Conservation (phyloP, 176 grass and related monocot species). For the Stipa capillata region DNA sequence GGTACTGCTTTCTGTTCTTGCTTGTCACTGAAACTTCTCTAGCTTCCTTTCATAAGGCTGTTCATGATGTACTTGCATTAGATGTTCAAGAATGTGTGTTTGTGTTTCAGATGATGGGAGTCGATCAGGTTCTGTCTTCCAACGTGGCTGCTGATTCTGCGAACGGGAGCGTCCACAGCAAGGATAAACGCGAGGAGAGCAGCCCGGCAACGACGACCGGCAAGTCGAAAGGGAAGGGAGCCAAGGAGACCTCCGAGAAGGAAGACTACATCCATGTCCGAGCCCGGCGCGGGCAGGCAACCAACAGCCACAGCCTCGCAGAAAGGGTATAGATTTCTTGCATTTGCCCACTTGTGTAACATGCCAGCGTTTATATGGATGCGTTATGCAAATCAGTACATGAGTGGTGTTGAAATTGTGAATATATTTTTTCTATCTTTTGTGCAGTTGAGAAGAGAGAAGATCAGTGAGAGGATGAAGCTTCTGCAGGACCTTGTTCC, state of each 20-base stretch:
- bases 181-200: slow-evolving; percentile 52
- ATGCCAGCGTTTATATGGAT: not conserved
- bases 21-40: not conserved
- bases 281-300: slow-evolving; percentile 78
- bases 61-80: not conserved
- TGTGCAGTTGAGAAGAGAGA: slow-evolving; percentile 88
- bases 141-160: slow-evolving; percentile 36
- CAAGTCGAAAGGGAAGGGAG: slow-evolving; percentile 57
- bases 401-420: not conserved
- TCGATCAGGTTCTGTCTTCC: slow-evolving; percentile 49
- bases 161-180: slow-evolving; percentile 50
- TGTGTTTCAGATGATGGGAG: slow-evolving; percentile 24
- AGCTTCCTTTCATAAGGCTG: not conserved
- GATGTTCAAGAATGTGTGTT: not conserved
- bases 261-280: slow-evolving; percentile 85
- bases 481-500: slow-evolving; percentile 95
- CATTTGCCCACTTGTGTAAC: not conserved
- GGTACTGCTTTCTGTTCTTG: slow-evolving; percentile 20
- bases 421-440: not conserved
- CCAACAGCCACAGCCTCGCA: slow-evolving; percentile 90
- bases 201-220: slow-evolving; percentile 35
- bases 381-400: not conserved
- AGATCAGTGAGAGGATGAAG: slow-evolving; percentile 99
- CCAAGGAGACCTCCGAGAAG: slow-evolving; percentile 51
- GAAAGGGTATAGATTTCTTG: slow-evolving; percentile 51